Conservation (phyloP, 768 basidiomycete species). For the Lactarius akahatsu region DNA sequence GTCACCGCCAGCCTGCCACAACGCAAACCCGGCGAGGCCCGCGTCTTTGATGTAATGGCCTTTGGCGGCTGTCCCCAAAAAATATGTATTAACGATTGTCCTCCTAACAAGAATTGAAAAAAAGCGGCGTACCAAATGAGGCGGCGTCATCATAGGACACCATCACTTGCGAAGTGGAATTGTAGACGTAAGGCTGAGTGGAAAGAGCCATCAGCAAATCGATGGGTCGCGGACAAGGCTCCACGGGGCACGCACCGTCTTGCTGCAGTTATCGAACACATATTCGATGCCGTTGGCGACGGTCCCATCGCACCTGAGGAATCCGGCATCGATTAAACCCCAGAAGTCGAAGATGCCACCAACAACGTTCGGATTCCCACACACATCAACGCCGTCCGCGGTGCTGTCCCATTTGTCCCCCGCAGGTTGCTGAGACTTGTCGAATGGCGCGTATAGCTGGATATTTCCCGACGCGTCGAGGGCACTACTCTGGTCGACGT, state of each 20-base stretch:
- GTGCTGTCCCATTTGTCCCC: constrained; percentile 41
- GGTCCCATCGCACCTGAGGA: constrained; percentile 14
- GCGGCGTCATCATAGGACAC: constrained; percentile 64
- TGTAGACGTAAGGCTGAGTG: constrained; percentile 65
- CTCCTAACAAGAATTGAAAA: not conserved
- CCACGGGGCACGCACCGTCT: constrained; percentile 54
- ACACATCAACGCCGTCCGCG: constrained; percentile 34
- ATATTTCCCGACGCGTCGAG: constrained; percentile 38
- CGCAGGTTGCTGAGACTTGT: constrained; percentile 42
- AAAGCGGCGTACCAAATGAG: constrained; percentile 44
- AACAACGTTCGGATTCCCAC: constrained; percentile 36
- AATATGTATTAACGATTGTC: not conserved
- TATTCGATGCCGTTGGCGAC: constrained; percentile 46
- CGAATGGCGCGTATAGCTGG: constrained; percentile 53
- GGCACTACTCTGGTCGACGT: constrained; percentile 41
- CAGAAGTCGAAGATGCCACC: constrained; percentile 28
- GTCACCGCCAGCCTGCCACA: constrained; percentile 49
- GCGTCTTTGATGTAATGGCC: constrained; percentile 40
- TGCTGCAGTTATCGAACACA: constrained; percentile 63
- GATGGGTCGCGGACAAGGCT: not conserved
- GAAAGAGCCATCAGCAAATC: constrained; percentile 3
- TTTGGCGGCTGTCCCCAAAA: constrained; percentile 38
- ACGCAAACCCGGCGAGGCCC: constrained; percentile 42
- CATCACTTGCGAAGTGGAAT: constrained; percentile 50
- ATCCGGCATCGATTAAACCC: constrained; percentile 22